phyloP scores from a whole-genome alignment of 441 rosid species.

The Capsella rubella region DNA sequence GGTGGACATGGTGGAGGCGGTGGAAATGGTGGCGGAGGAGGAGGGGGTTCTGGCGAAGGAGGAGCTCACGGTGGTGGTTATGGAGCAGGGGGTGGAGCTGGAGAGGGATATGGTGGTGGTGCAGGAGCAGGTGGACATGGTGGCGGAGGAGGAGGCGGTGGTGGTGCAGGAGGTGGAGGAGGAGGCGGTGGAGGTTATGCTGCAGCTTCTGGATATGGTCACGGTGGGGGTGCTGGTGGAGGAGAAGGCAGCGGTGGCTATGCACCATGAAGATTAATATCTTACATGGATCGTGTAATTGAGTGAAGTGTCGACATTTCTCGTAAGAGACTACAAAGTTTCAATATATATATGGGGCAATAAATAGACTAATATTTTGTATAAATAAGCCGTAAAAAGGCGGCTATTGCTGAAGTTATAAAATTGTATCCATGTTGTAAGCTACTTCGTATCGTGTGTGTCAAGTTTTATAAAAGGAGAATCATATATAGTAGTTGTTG shows the following conservation, averaged over 20 bases:
- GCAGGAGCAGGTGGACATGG: constrained; percentile 45
- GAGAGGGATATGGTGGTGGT: constrained; percentile 47
- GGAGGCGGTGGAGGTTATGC: constrained; percentile 48
- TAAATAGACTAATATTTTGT: constrained; percentile 12
- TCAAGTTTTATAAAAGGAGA: constrained; percentile 27
- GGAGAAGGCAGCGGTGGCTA: constrained; percentile 47
- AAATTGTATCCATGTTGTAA: constrained; percentile 28
- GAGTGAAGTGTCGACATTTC: constrained; percentile 18
- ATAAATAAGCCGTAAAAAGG: constrained; percentile 32
- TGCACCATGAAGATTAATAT: constrained; percentile 25
- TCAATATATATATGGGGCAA: constrained; percentile 9
- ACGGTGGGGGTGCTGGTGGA: constrained; percentile 44
- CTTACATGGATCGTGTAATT: constrained; percentile 1
- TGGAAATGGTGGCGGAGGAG: constrained; percentile 42
- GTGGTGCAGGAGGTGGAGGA: constrained; percentile 45
- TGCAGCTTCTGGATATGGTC: constrained; percentile 43
- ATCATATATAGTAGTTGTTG: constrained; percentile 6
- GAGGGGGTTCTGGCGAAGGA: constrained; percentile 42
- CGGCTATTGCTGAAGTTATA: constrained; percentile 29
- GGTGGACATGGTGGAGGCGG: constrained; percentile 45
- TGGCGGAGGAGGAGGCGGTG: constrained; percentile 45
- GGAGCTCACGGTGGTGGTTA: constrained; percentile 48
- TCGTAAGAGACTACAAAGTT: constrained; percentile 18
- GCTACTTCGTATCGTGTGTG: constrained; percentile 31
- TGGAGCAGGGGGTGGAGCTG: constrained; percentile 47